Conservation (phyloP, 2,329 filamentous ascomycete species). For the Verticillium albo-atrum region DNA sequence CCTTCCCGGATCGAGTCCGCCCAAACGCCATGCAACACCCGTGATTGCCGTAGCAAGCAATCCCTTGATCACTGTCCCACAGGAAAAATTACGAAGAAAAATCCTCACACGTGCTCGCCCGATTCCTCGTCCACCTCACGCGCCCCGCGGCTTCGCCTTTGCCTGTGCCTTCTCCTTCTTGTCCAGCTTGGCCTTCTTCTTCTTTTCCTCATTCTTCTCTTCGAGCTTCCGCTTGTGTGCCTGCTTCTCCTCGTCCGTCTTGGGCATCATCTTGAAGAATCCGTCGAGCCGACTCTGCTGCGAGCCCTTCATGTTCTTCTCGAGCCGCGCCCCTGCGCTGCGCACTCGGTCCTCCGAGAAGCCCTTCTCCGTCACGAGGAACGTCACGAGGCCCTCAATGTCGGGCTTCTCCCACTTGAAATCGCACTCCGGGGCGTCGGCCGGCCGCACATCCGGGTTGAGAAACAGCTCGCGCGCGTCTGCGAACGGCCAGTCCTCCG, state of each 20-base stretch:
- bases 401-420: constrained; percentile 98
- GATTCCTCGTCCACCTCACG: constrained; percentile 17
- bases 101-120: neutral
- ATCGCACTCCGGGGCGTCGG: constrained; percentile 83
- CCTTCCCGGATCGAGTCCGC: neutral
- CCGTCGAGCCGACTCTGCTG: constrained; percentile 92
- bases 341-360: constrained; percentile 95
- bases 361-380: constrained; percentile 88
- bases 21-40: neutral
- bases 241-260: constrained; percentile 81
- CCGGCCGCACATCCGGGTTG: constrained; percentile 78
- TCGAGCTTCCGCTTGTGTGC: constrained; percentile 89
- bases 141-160: constrained; percentile 79
- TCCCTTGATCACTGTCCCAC: neutral
- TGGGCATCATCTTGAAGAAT: constrained; percentile 92
- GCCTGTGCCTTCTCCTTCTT: constrained; percentile 92
- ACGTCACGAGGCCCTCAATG: constrained; percentile 82
- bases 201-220: constrained; percentile 85
- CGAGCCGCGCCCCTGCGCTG: constrained; percentile 68
- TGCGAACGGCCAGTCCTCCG: constrained; percentile 94
- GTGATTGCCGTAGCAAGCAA: neutral
- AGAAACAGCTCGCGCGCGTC: constrained; percentile 92
- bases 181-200: constrained; percentile 91
- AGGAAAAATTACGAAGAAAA: neutral
- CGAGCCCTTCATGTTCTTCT: constrained; percentile 86